phyloP scores from a whole-genome alignment of 2,329 filamentous ascomycete genomes.

The Xylariaceae sp. region DNA sequence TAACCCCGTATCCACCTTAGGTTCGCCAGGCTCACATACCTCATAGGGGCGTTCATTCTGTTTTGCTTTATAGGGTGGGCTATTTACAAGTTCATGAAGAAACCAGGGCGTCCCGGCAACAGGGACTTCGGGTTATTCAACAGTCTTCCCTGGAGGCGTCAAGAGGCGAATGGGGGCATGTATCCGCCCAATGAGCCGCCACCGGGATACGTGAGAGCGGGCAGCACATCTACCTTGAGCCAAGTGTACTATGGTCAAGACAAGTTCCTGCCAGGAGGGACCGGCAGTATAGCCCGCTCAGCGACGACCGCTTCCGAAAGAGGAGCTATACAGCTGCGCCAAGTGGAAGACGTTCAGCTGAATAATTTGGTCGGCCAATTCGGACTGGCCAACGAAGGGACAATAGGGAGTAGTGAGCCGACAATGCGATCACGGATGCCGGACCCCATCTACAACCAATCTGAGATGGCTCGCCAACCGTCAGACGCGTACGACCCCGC shows the following conservation, averaged over 20 bases:
- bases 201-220: constrained; percentile 18
- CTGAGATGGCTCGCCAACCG: constrained; percentile 29
- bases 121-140: constrained; percentile 9
- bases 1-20: not conserved
- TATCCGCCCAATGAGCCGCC: constrained; percentile 16
- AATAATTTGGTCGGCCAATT: too few relatives aligned
- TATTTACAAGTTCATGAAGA: constrained; percentile 31
- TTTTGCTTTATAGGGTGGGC: constrained; percentile 38
- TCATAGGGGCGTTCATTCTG: constrained; percentile 35
- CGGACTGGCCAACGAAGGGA: constrained; percentile 18
- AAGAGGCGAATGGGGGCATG: constrained; percentile 7
- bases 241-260: constrained; percentile 15
- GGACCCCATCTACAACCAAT: constrained; percentile 31
- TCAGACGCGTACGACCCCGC: constrained; percentile 28
- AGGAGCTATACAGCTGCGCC: constrained; percentile 13
- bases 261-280: constrained; percentile 13
- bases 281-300: constrained; percentile 2
- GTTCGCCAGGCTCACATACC: not conserved
- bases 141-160: constrained; percentile 14
- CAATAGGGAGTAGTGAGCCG: constrained; percentile 18
- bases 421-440: constrained; percentile 29
- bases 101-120: constrained; percentile 18
- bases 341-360: too few relatives aligned
- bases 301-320: constrained; percentile 8
- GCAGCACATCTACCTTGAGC: constrained; percentile 15